Base-by-base conservation (phyloP, 2,329 filamentous ascomycete genomes). In the Paecilomyces fulvus region DNA sequence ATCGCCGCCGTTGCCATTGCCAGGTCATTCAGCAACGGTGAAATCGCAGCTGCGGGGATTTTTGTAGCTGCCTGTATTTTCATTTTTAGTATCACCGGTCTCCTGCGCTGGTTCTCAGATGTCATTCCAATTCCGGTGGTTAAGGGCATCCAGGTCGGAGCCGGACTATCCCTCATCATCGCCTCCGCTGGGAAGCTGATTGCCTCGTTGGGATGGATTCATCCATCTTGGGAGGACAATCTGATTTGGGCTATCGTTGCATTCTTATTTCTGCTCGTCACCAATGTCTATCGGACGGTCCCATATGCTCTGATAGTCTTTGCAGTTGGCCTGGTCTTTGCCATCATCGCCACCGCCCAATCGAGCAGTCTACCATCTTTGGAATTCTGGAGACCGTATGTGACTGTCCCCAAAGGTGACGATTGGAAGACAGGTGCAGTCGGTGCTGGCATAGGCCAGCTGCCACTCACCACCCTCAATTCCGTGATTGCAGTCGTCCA, bases 81-180 rank as follows among this genome's bases (percentile, higher is more conserved):
- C 8, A 6, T 95, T 0, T 84, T 96, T 69, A 92, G 88, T 66
- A 68, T 85, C 3, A 95, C 90, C 0, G 90, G 92, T 0, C 74
- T 94, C n/a, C 77, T 96, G 30, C 80, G 80, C 56, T 87, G 85
- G 80, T 85, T 90, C 53, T 86, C 88, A 8, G 75, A 78, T n/a
- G 78, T 85, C 12, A 87, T 95, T 8, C 92, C 92, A 0, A 83
- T 92, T 12, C 89, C 92, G 0, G 88, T 97, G 0, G 86, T 97
- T 54, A 96, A 95, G 69, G 92, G 92, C 30, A 96, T 97, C 62
- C 94, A 97, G 73, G 84, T 96, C 51, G 92, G 92, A 37, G 92
- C 92, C 3, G 92, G 92, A 1, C 77, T 97, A 51, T 90, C 88
- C 14, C 80, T 97, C 14, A 82, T 91, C 55, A 80, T 95, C 56